Conservation (phyloP, 1,284 basidiomycete genomes). For the Rhodotorula sp. region DNA sequence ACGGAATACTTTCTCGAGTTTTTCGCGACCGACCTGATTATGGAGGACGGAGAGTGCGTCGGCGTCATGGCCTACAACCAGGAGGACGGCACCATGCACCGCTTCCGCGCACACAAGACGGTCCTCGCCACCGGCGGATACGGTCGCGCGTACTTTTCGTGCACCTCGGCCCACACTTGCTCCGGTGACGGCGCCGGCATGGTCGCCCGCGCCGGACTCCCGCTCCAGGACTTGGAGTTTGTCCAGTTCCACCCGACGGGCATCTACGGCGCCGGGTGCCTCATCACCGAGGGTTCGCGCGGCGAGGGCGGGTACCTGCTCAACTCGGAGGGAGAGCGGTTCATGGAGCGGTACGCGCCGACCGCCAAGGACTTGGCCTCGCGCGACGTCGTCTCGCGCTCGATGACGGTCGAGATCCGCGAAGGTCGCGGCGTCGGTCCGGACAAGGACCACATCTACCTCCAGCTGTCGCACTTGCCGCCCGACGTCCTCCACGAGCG, state of each 20-base stretch:
- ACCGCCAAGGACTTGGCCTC: constrained; percentile 99
- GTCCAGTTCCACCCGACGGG: constrained; percentile 99
- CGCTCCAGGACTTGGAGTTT: constrained; percentile 96
- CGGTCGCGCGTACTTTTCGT: constrained; percentile 97
- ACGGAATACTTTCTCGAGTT: constrained; percentile 99
- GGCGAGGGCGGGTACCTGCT: constrained; percentile 99
- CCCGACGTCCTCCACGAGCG: constrained; percentile 95
- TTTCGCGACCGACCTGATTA: constrained; percentile 93
- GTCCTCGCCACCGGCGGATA: constrained; percentile 98
- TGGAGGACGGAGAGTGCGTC: constrained; percentile 98
- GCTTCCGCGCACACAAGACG: constrained; percentile 98
- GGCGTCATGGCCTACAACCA: constrained; percentile 99
- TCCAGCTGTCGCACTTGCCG: constrained; percentile 96
- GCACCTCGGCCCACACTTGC: constrained; percentile 98
- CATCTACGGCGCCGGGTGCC: constrained; percentile 98
- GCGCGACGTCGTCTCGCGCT: constrained; percentile 98
- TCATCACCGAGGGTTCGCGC: constrained; percentile 98
- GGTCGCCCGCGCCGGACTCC: constrained; percentile 94
- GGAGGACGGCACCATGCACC: constrained; percentile 98
- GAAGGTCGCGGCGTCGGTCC: constrained; percentile 99
- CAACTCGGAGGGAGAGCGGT: constrained; percentile 98
- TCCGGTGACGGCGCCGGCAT: constrained; percentile 99
- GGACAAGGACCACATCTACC: constrained; percentile 95
- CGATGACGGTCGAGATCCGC: constrained; percentile 98
- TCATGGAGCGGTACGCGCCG: constrained; percentile 97